These are phyloP conservation scores for Aspergillus novoparasiticus DNA, from an alignment of 2,329 filamentous ascomycete genomes.

Conservation along the genomic window DNA sequence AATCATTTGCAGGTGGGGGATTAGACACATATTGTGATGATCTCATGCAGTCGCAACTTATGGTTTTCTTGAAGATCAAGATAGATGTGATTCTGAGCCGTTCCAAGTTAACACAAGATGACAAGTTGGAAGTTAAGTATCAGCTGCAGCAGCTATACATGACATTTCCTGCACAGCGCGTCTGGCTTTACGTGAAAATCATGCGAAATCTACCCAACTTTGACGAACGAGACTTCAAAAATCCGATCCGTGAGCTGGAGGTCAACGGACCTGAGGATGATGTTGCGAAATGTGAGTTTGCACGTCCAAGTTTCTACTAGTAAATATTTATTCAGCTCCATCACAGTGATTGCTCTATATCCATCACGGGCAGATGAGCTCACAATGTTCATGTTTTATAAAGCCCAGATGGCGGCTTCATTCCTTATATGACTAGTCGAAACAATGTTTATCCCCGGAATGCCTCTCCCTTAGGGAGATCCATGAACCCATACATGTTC, in stretches of 20 bases:
- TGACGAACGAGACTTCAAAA: neutral
- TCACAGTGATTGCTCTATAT: neutral
- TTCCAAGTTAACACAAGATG: neutral
- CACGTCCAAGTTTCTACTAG: neutral
- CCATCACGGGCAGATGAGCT: neutral
- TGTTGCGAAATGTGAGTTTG: neutral
- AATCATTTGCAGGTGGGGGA: neutral
- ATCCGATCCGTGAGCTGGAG: neutral
- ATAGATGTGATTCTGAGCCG: neutral
- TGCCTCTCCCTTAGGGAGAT: slow-evolving; percentile 23
- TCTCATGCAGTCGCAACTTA: neutral
- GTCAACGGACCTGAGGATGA: neutral
- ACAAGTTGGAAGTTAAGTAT: neutral
- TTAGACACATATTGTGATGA: neutral
- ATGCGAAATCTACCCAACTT: neutral
- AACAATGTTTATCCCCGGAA: neutral
- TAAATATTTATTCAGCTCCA: neutral
- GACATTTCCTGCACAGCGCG: neutral
- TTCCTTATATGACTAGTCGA: neutral
- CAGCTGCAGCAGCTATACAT: neutral
- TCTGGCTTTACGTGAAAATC: neutral
- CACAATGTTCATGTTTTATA: neutral
- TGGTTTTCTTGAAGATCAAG: neutral
- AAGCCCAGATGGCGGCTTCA: neutral
- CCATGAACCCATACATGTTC: slow-evolving; percentile 49